Evolutionary conservation across 2,329 filamentous ascomycete genomes (phyloP).

Genomic region (Dryadomyces sulphureus): DNA sequence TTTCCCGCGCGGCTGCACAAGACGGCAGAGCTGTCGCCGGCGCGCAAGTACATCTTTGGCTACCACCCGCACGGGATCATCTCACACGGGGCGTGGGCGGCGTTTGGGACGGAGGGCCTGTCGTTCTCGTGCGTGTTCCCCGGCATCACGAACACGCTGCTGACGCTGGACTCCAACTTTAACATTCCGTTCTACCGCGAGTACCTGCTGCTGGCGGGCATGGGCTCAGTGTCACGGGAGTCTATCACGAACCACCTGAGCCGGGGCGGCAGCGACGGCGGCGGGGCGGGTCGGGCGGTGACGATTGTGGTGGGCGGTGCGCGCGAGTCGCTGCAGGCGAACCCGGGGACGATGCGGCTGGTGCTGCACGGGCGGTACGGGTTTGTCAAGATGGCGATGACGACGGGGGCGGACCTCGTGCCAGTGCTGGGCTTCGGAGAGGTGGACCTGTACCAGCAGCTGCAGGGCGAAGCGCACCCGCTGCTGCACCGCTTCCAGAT

Average conservation of each 20-base stretch:
- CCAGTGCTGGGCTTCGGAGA: conserved; percentile 89
- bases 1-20: conserved; percentile 84
- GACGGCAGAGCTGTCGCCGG: conserved; percentile 61
- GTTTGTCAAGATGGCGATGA: conserved; percentile 85
- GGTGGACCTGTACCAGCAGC: conserved; percentile 89
- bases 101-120: conserved; percentile 80
- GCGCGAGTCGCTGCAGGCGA: conserved; percentile 77
- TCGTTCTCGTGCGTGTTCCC: conserved; percentile 82
- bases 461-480: conserved; percentile 63
- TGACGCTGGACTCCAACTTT: conserved; percentile 95
- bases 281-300: conserved; percentile 88
- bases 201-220: conserved; percentile 77
- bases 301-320: conserved; percentile 93
- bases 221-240: conserved; percentile 80
- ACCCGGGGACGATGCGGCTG: conserved; percentile 61
- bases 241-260: conserved; percentile 80
- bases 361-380: conserved; percentile 76
- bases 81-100: conserved; percentile 84
- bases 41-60: conserved; percentile 87
- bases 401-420: conserved; percentile 84
- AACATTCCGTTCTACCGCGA: conserved; percentile 86
- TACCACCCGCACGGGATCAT: conserved; percentile 96
- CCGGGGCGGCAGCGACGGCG: conserved; percentile 58
- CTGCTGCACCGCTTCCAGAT: conserved; percentile 70
- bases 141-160: conserved; percentile 81